A percentile compares a stretch with the other conserved stretches of the same genome.
These are phyloP conservation scores for Spatholobus suberectus DNA, from an alignment of 306 rosid species.

Conservation along the genomic window DNA sequence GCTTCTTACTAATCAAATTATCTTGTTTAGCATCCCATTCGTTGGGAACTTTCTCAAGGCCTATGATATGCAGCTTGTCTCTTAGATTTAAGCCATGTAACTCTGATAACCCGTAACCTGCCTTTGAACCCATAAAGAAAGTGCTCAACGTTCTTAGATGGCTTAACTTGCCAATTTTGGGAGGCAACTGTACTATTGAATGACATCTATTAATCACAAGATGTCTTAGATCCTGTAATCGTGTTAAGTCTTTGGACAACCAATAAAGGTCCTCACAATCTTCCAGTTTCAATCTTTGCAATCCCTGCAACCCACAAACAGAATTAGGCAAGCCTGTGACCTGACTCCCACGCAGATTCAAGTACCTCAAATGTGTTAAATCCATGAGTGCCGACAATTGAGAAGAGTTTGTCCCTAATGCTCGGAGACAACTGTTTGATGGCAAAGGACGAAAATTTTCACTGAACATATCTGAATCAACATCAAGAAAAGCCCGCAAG, in stretches of 20 bases:
- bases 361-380: slow-evolving; percentile 23
- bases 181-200: neutral
- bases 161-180: neutral
- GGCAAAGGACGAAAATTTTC: too few species aligned
- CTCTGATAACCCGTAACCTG: neutral
- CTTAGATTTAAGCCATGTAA: neutral
- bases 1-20: neutral
- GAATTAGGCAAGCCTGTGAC: neutral
- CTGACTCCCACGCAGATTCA: neutral
- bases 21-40: neutral
- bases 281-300: neutral
- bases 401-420: neutral
- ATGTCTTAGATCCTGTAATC: slow-evolving; percentile 9
- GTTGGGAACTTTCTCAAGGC: neutral
- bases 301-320: neutral
- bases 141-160: neutral
- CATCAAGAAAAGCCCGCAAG: neutral
- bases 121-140: slow-evolving; percentile 9
- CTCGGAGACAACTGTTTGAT: neutral
- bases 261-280: neutral
- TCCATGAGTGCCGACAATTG: neutral
- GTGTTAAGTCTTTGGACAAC: neutral
- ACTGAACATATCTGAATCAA: too few species aligned
- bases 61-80: neutral
- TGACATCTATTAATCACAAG: neutral